Conservation (phyloP, 345 rosid species). For the Pugionium dolabratum region DNA sequence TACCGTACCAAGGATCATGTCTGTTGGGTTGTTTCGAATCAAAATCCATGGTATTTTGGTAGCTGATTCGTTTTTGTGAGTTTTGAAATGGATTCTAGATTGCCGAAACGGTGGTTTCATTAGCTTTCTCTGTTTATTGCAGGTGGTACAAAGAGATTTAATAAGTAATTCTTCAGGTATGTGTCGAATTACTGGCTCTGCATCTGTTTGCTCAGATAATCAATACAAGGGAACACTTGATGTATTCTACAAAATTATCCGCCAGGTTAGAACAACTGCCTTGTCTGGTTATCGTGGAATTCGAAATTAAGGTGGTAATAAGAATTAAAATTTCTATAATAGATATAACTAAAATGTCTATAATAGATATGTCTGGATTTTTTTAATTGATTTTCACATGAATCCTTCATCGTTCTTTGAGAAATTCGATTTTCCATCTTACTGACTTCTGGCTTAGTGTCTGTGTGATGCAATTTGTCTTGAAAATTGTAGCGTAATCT, state of each 20-base stretch:
- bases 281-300: background rate
- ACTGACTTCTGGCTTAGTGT: too few species aligned
- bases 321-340: too few species aligned
- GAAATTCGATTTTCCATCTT: too few species aligned
- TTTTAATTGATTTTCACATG: too few species aligned
- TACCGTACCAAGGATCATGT: slow-evolving; percentile 64
- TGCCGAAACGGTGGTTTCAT: background rate
- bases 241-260: slow-evolving; percentile 72
- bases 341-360: too few species aligned
- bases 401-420: too few species aligned
- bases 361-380: too few species aligned
- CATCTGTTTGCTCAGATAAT: slow-evolving; percentile 56
- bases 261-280: slow-evolving; percentile 59
- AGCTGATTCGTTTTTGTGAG: background rate
- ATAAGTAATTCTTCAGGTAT: slow-evolving; percentile 54
- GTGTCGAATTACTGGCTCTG: slow-evolving; percentile 56
- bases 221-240: slow-evolving; percentile 87
- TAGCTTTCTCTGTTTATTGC: slow-evolving; percentile 8
- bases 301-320: background rate
- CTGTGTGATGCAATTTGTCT: background rate
- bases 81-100: background rate
- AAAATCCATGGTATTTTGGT: slow-evolving; percentile 42
- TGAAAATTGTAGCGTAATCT: background rate
- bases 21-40: slow-evolving; percentile 53
- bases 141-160: slow-evolving; percentile 56